Evolutionary conservation across 2,329 filamentous ascomycete genomes (phyloP).

Genomic region (Cladobotryum mycophilum): DNA sequence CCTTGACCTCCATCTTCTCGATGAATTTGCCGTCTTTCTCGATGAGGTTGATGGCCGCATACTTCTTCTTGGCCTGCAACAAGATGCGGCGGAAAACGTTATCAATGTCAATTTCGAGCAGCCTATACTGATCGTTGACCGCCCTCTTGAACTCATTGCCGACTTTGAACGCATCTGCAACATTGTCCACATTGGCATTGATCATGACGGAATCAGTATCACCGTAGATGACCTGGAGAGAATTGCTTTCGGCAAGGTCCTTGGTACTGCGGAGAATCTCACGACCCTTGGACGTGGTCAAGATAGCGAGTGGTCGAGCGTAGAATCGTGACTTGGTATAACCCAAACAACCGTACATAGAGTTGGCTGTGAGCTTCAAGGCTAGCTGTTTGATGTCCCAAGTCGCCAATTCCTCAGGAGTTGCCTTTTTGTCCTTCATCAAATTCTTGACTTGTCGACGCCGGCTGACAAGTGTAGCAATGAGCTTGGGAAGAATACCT

Average conservation of each 20-base stretch:
- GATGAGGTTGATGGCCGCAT: conserved; percentile 90
- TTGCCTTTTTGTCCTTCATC: conserved; percentile 91
- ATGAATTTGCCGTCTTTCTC: conserved; percentile 83
- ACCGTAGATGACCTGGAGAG: conserved; percentile 94
- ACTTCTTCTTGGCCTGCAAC: conserved; percentile 98
- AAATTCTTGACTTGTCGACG: conserved; percentile 89
- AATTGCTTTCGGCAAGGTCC: conserved; percentile 84
- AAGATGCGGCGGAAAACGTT: conserved; percentile 92
- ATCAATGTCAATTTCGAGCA: conserved; percentile 97
- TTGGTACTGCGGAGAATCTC: conserved; percentile 96
- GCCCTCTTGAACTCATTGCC: conserved; percentile 91
- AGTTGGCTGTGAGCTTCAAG: conserved; percentile 95
- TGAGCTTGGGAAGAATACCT: conserved; percentile 83
- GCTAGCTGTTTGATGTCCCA: conserved; percentile 99
- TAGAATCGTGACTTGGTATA: conserved; percentile 98
- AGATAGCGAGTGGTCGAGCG: conserved; percentile 84
- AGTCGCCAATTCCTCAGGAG: conserved; percentile 76
- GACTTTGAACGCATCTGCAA: conserved; percentile 83
- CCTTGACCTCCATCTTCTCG: conserved; percentile 96
- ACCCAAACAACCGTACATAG: conserved; percentile 98
- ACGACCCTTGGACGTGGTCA: conserved; percentile 95
- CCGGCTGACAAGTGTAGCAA: conserved; percentile 83
- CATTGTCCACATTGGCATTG: conserved; percentile 93
- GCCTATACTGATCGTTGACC: conserved; percentile 87
- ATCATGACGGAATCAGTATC: conserved; percentile 99